Conservation (phyloP, 2,329 filamentous ascomycete species). For the Karstenula rhodostoma region DNA sequence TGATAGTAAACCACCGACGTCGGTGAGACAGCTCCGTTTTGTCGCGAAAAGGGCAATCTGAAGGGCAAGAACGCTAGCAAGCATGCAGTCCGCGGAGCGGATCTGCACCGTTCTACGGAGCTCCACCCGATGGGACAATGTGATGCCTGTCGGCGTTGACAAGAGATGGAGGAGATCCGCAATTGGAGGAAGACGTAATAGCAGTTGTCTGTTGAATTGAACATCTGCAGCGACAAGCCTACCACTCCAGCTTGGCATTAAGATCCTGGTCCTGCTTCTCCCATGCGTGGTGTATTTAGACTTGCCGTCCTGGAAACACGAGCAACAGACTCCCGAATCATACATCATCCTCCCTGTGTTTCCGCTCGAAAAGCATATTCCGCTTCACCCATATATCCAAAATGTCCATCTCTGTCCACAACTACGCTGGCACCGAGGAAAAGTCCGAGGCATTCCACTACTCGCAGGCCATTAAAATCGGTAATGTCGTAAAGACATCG, state of each 20-base stretch:
- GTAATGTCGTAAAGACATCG: slow-evolving; percentile 20
- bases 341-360: not conserved
- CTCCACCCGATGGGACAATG: not conserved
- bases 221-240: not conserved
- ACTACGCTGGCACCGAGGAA: slow-evolving; percentile 17
- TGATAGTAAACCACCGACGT: not conserved
- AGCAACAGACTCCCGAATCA: not conserved
- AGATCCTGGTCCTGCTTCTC: not conserved
- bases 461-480: slow-evolving; percentile 24
- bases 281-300: not conserved
- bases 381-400: not conserved
- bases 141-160: not conserved
- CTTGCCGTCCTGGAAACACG: not conserved
- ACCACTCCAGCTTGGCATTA: not conserved
- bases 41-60: not conserved
- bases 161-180: not conserved
- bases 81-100: not conserved
- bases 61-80: not conserved
- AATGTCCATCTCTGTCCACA: slow-evolving; percentile 8
- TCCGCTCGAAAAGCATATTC: not conserved
- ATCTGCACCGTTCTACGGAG: not conserved
- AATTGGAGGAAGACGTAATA: slow-evolving; percentile 3
- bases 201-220: not conserved
- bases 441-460: slow-evolving; percentile 21
- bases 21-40: not conserved